Evolutionary conservation across 2,329 filamentous ascomycete species (phyloP), one percentile per base, ranked within the genome.

Genomic region (Nemania abortiva): DNA sequence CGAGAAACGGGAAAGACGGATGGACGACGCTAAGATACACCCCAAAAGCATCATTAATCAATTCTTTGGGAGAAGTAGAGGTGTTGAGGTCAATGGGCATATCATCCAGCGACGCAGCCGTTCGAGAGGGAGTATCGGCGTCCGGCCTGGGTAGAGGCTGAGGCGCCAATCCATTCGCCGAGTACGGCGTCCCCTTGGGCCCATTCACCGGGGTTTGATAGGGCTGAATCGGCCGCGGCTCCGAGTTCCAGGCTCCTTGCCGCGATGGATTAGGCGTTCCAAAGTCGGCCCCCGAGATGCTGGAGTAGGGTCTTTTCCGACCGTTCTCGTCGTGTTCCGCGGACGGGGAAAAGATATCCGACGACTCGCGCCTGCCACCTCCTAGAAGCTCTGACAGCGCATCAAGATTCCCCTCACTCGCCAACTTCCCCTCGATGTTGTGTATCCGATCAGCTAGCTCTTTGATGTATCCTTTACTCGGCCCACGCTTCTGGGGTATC

Each of bases 391-490:
- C 84, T 20, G 71, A 72, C n/a, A 86, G 79, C n/a, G 82, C 79
- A 62, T 85, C 83, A 63, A 83, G 81, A 49, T 79, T 83, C 66
- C 80, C 81, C 68, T 88, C 86, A 9, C 82, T 84, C 49, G 86
- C 87, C 66, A 96, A 89, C 77, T 93, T 92, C 72, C 91, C 92
- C 78, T 97, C 94, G 54, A 97, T 90, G 52, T 88, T 91, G 75
- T 95, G 90, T 68, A 97, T 89, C 29, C 94, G 87, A 77, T 97
- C 94, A 27, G 94, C 93, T 24, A 97, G 87, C 79, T 97, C 94
- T 78, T 97, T 97, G 79, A 97, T 97, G 75, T 97, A 97, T 86
- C 94, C 94, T 87, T 97, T 97, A 77, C 92, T 96, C 2, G 94
- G 94, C 1, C 94, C 94, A 69, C 93, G 87, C 81, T 96, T 97